Conservation (phyloP, 345 rosid genomes). For the Draba incana region DNA sequence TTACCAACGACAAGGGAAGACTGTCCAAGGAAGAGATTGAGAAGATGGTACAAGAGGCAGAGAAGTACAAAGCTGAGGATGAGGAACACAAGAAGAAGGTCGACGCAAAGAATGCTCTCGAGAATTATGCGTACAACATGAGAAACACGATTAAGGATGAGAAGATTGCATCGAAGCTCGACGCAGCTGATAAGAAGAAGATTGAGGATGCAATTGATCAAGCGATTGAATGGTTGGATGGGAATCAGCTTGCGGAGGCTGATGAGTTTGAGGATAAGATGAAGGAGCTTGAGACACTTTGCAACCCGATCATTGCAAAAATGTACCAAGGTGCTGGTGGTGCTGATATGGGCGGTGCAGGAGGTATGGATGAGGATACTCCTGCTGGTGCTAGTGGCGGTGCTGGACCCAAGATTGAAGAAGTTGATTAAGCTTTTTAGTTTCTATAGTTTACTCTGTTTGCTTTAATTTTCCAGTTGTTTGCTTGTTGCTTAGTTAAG, state of each 20-base stretch:
- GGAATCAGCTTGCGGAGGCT: conserved; percentile 58
- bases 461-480: not conserved
- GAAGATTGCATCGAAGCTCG: conserved; percentile 54
- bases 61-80: conserved; percentile 64
- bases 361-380: conserved; percentile 44
- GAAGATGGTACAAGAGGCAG: conserved; percentile 72
- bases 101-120: conserved; percentile 60
- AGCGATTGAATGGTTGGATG: conserved; percentile 59
- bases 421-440: conserved; percentile 52
- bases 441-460: not conserved
- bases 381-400: conserved; percentile 47
- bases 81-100: conserved; percentile 73
- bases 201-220: conserved; percentile 60
- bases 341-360: conserved; percentile 45
- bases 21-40: conserved; percentile 62
- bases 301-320: conserved; percentile 64
- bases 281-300: conserved; percentile 63
- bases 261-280: conserved; percentile 69
- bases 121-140: conserved; percentile 57
- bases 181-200: conserved; percentile 61
- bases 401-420: conserved; percentile 74
- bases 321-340: conserved; percentile 56
- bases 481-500: not conserved
- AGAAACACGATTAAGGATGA: conserved; percentile 66
- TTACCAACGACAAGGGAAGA: conserved; percentile 68